Conservation (phyloP, 345 rosid species). For the Microthlaspi erraticum region DNA sequence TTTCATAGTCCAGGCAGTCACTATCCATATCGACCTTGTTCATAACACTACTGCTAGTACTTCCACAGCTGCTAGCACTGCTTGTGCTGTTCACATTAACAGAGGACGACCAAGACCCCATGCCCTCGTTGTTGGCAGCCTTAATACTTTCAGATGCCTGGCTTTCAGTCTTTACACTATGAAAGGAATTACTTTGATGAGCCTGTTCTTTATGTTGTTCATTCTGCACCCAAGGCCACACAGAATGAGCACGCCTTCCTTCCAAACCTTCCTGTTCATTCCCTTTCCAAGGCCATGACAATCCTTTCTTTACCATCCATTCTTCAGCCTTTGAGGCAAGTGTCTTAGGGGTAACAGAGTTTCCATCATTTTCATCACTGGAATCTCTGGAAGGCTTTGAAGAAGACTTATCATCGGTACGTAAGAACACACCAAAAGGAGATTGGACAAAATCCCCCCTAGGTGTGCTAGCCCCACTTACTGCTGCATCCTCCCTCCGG, state of each 20-base stretch:
- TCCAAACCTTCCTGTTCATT: constrained; percentile 64
- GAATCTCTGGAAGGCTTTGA: constrained; percentile 55
- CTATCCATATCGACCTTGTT: constrained; percentile 77
- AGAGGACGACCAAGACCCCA: constrained; percentile 83
- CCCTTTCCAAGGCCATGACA: constrained; percentile 97
- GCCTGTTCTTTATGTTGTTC: constrained; percentile 63
- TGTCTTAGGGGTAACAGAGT: constrained; percentile 65
- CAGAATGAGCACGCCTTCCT: constrained; percentile 58
- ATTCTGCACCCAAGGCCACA: constrained; percentile 65
- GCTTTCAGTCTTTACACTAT: constrained; percentile 55
- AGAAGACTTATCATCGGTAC: constrained; percentile 56
- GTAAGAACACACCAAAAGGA: constrained; percentile 64
- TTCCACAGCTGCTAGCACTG: constrained; percentile 92
- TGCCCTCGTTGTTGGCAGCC: constrained; percentile 62
- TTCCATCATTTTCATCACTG: constrained; percentile 74
- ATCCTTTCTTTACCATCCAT: constrained; percentile 79
- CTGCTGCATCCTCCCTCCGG: constrained; percentile 73
- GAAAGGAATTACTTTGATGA: constrained; percentile 52
- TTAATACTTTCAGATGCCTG: constrained; percentile 54
- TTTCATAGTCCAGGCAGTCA: constrained; percentile 91
- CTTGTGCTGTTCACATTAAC: constrained; percentile 86
- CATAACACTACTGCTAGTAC: constrained; percentile 78
- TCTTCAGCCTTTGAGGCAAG: constrained; percentile 82
- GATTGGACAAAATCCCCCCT: constrained; percentile 67
- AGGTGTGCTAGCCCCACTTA: constrained; percentile 81